Percentiles rank a stretch among this genome's conserved stretches.
Conservation (phyloP, 345 rosid species). For the Gossypium herbaceum region DNA sequence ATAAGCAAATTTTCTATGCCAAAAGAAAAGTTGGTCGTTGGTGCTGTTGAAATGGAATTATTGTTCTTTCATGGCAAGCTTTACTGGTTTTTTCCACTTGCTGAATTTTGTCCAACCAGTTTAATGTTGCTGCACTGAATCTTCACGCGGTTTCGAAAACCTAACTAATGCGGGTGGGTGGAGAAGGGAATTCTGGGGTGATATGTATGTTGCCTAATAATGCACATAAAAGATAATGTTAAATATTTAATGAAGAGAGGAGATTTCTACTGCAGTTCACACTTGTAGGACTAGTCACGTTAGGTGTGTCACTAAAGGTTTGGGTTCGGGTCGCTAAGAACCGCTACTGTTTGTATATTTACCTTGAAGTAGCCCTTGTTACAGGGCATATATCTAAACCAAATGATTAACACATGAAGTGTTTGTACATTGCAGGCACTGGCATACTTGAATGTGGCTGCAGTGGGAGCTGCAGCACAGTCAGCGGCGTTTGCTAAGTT, state of each 20-base stretch:
- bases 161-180: background rate
- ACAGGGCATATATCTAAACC: too few relatives aligned
- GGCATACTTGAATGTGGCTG: constrained; percentile 75
- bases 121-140: background rate
- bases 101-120: background rate
- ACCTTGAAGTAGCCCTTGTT: background rate
- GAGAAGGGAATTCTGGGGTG: background rate
- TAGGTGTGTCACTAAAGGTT: background rate
- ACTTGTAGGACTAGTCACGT: constrained; percentile 31
- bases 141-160: background rate
- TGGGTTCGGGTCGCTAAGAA: background rate
- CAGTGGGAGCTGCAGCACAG: constrained; percentile 68
- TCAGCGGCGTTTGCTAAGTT: constrained; percentile 64
- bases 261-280: background rate
- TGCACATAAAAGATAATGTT: background rate
- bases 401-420: background rate
- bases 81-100: too few relatives aligned
- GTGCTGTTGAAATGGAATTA: background rate
- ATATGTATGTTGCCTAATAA: background rate
- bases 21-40: background rate
- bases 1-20: background rate
- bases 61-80: too few relatives aligned
- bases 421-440: constrained; percentile 44
- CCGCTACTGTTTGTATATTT: background rate
- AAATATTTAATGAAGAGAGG: background rate